Percentiles rank a stretch among this genome's conserved stretches.
Conservation (phyloP, 345 rosid genomes). For the Salix brachista region DNA sequence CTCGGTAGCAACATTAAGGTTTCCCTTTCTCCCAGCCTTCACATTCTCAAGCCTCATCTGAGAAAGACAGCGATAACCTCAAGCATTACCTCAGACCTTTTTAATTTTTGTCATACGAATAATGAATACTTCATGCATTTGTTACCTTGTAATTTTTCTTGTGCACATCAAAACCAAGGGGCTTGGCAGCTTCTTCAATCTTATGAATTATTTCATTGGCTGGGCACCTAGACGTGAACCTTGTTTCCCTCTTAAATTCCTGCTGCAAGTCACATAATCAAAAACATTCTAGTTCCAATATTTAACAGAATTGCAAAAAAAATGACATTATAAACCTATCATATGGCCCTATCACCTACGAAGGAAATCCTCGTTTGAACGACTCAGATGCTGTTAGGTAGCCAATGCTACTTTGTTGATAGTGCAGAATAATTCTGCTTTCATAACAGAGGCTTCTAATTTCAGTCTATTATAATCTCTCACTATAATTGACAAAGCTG, state of each 20-base stretch:
- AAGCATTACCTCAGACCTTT: neutral
- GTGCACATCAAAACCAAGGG: slow-evolving; percentile 86
- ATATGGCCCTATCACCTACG: neutral
- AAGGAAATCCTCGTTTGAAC: neutral
- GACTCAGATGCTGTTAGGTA: neutral
- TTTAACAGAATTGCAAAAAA: neutral
- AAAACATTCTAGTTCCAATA: neutral
- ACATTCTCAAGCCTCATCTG: slow-evolving; percentile 89
- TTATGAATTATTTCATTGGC: slow-evolving; percentile 81
- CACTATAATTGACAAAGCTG: neutral
- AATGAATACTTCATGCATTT: neutral
- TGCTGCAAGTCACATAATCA: slow-evolving; percentile 19
- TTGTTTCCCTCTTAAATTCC: slow-evolving; percentile 87
- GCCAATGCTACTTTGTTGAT: neutral
- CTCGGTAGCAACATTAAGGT: slow-evolving; percentile 85
- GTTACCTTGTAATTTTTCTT: slow-evolving; percentile 91
- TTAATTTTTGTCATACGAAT: neutral
- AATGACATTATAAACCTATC: neutral
- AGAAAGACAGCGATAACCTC: slow-evolving; percentile 1
- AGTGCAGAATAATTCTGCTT: neutral
- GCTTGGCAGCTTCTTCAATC: slow-evolving; percentile 89
- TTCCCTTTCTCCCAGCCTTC: slow-evolving; percentile 93
- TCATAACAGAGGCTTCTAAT: neutral
- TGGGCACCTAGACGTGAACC: slow-evolving; percentile 71
- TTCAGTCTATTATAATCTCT: neutral